Base-by-base conservation (phyloP, 495 filamentous ascomycete species). In the Penicillium riverlandense region DNA sequence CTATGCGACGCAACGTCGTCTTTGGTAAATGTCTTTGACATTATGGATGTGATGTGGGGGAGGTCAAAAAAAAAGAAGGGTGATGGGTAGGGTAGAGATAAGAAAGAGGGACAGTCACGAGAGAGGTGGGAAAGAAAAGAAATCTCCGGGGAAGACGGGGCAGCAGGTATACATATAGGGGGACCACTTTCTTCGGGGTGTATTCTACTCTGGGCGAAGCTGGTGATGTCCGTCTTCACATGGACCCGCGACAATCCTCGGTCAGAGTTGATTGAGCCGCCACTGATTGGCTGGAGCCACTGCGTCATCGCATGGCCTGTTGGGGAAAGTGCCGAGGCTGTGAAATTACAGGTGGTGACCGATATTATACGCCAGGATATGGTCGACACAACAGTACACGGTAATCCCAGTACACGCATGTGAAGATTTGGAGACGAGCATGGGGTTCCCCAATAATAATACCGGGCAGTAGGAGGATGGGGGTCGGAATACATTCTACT, bases 1-100 rank as follows among this genome's bases (percentile, higher is more conserved):
- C 85, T 92, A 64, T 99, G 88, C 65, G 86, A 79, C 50, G 89
- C 82, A 30, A 99, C 90, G 55, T 96, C 91, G 62, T 76, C 76
- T 47, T 82, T 77, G 44, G 79, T 82, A 66, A 96, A 96, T 4
- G 75, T 83, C 67, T 95, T 86, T 15, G 90, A 84, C 92, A 98
- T 98, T 53, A 27, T 79, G 66, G 41, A 34, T 34, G 10, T 6
- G 43, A 40, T 39, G 29, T 42, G 41, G 38, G 32, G 13, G 7
- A 6, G 28, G 15, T 16, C 22, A n/a, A 32, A 22, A 34, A 28
- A 49, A 31, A 33, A 11, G 39, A 16, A 37, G 40, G 45, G 40
- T 35, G 39, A 28, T 16, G 36, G 38, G 39, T 40, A 14, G 35
- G 11, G 39, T 33, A 43, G 27, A 22, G 11, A 27, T 40, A 16